phyloP scores from a whole-genome alignment of 805 yeast genomes.

The Starmerella stigmatis region DNA sequence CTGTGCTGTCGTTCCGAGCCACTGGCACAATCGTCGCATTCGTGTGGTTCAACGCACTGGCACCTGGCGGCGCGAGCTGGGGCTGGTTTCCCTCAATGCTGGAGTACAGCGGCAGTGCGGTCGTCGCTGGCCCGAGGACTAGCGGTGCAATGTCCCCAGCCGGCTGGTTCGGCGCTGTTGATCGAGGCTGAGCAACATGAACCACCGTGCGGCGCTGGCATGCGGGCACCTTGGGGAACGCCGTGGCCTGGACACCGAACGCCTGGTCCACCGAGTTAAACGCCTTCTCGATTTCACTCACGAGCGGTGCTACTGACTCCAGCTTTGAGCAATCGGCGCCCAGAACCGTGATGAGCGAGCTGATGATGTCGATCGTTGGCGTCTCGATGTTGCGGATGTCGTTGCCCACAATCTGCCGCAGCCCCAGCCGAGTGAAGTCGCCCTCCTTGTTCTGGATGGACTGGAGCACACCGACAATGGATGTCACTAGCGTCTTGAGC shows the following conservation, averaged over 20 bases:
- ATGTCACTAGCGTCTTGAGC: not conserved
- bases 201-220: not conserved
- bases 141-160: too few species aligned
- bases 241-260: not conserved
- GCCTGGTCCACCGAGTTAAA: slow-evolving; percentile 1
- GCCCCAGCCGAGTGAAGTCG: not conserved
- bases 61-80: too few species aligned
- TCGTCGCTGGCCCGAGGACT: too few species aligned
- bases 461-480: not conserved
- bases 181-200: too few species aligned
- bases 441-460: not conserved
- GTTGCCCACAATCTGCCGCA: not conserved
- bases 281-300: slow-evolving; percentile 1
- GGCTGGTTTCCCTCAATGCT: too few species aligned
- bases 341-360: slow-evolving; percentile 13
- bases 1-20: too few species aligned
- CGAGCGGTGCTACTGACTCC: not conserved
- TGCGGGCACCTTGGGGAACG: slow-evolving; percentile 5
- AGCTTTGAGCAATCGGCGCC: slow-evolving; percentile 6
- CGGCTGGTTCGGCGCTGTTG: too few species aligned
- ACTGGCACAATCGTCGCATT: too few species aligned
- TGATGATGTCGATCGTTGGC: slow-evolving; percentile 20
- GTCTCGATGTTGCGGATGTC: slow-evolving; percentile 18
- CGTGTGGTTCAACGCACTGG: too few species aligned
- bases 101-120: too few species aligned